phyloP scores from a whole-genome alignment of 1,139 yeast species.

The Hansenula anomala region DNA sequence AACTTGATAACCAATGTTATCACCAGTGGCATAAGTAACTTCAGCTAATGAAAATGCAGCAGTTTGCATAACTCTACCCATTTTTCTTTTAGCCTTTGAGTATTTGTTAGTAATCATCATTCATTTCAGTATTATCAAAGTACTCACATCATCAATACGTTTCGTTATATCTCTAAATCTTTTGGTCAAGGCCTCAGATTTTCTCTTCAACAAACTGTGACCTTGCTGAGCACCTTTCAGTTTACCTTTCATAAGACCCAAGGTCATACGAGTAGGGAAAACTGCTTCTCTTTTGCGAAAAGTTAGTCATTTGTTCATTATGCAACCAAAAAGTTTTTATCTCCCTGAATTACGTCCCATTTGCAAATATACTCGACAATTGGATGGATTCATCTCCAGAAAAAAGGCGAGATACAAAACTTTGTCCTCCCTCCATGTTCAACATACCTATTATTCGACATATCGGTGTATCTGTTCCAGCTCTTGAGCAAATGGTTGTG shows the following conservation, averaged over 20 bases:
- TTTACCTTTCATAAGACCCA: slow-evolving; percentile 90
- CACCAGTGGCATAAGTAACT: slow-evolving; percentile 96
- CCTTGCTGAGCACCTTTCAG: slow-evolving; percentile 98
- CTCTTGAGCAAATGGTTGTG: not conserved
- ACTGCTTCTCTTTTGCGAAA: slow-evolving; percentile 86
- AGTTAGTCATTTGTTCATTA: too few species aligned
- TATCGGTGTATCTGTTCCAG: not conserved
- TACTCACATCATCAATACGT: slow-evolving; percentile 72
- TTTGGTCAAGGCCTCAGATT: slow-evolving; percentile 94
- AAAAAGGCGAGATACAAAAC: too few species aligned
- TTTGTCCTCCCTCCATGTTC: too few species aligned
- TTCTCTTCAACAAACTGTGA: slow-evolving; percentile 86
- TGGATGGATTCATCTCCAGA: not conserved
- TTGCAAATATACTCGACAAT: not conserved
- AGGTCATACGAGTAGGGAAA: slow-evolving; percentile 96
- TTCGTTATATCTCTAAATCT: slow-evolving; percentile 93
- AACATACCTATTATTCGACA: slow-evolving; percentile 1
- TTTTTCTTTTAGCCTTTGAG: slow-evolving; percentile 72
- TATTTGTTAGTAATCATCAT: slow-evolving; percentile 6
- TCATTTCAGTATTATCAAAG: too few species aligned
- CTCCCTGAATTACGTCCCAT: slow-evolving; percentile 1
- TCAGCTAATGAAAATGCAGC: slow-evolving; percentile 97
- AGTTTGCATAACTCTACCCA: slow-evolving; percentile 98
- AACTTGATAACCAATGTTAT: slow-evolving; percentile 89
- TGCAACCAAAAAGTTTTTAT: not conserved